These are phyloP conservation scores for Monilinia vaccinii-corymbosi DNA, from an alignment of 2,329 filamentous ascomycete genomes.

Conservation along the genomic window DNA sequence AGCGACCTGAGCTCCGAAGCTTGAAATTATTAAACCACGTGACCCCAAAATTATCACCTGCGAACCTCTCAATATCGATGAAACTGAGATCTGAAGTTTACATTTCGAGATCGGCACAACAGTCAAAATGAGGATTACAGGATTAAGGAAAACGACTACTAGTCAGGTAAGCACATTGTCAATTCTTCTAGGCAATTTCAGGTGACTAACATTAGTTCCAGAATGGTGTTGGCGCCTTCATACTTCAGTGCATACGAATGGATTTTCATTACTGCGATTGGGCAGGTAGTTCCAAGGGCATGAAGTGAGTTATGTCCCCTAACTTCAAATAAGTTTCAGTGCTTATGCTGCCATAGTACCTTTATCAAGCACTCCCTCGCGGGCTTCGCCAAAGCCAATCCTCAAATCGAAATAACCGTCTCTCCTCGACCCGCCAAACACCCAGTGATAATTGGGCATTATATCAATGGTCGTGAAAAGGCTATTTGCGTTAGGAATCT, in stretches of 20 bases:
- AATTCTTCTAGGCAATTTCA: neutral
- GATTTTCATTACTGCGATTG: conserved; percentile 98
- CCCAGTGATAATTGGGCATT: conserved; percentile 80
- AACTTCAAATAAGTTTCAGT: neutral
- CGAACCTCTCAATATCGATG: neutral
- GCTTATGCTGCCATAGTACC: conserved; percentile 40
- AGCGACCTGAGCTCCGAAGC: conserved; percentile 3
- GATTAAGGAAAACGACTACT: conserved; percentile 42
- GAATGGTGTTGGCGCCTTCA: conserved; percentile 96
- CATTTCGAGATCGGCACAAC: neutral
- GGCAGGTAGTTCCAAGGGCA: conserved; percentile 85
- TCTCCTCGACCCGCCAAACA: conserved; percentile 86
- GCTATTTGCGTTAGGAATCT: conserved; percentile 84
- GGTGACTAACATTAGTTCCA: conserved; percentile 33
- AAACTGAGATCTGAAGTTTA: neutral
- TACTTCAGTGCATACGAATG: conserved; percentile 92
- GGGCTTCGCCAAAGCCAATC: conserved; percentile 70
- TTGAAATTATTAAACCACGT: neutral
- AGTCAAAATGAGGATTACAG: conserved; percentile 42
- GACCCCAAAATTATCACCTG: neutral
- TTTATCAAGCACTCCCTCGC: conserved; percentile 74
- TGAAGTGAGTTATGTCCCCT: conserved; percentile 60
- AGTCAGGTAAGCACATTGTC: conserved; percentile 39
- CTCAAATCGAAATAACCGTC: conserved; percentile 83
- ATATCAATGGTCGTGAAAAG: conserved; percentile 83